Conservation (phyloP, 2,329 filamentous ascomycete species). For the Cephalotrichum gorgonifer region DNA sequence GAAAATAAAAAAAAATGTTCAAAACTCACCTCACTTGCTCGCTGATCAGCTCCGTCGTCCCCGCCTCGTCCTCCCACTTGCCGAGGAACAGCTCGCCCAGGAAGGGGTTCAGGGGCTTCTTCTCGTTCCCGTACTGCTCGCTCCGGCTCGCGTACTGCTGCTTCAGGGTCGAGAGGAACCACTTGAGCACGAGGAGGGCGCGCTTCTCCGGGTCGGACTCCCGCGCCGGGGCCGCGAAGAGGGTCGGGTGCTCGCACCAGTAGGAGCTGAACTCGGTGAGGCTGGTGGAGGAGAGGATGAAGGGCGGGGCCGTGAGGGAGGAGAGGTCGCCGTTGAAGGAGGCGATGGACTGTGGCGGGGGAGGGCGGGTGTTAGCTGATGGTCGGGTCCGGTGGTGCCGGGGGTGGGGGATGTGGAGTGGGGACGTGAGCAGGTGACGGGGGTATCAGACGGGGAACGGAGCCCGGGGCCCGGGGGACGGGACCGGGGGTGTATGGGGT, state of each 20-base stretch:
- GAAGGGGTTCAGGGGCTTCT: constrained; percentile 96
- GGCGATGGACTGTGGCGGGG: constrained; percentile 50
- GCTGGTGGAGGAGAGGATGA: constrained; percentile 70
- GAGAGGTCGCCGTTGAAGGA: constrained; percentile 77
- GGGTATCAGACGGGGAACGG: no score
- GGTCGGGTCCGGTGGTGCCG: not conserved
- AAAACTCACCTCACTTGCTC: constrained; percentile 71
- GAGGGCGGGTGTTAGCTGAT: not conserved
- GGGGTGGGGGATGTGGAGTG: not conserved
- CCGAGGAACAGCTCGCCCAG: constrained; percentile 90
- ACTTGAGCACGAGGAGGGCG: constrained; percentile 80
- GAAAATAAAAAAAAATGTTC: no score
- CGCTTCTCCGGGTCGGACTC: constrained; percentile 75
- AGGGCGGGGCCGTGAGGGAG: constrained; percentile 70
- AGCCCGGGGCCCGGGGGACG: no score
- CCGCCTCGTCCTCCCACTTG: constrained; percentile 74
- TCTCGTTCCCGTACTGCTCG: constrained; percentile 78
- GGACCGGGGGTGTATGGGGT: not conserved
- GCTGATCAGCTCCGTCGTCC: constrained; percentile 76
- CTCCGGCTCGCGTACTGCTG: constrained; percentile 69
- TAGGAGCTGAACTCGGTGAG: constrained; percentile 74
- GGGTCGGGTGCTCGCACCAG: constrained; percentile 67
- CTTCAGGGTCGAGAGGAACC: constrained; percentile 90
- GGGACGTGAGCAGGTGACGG: no score
- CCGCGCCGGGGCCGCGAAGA: constrained; percentile 73